Evolutionary conservation across 768 basidiomycete species (phyloP).

Genomic region (Lactifluus volemus): DNA sequence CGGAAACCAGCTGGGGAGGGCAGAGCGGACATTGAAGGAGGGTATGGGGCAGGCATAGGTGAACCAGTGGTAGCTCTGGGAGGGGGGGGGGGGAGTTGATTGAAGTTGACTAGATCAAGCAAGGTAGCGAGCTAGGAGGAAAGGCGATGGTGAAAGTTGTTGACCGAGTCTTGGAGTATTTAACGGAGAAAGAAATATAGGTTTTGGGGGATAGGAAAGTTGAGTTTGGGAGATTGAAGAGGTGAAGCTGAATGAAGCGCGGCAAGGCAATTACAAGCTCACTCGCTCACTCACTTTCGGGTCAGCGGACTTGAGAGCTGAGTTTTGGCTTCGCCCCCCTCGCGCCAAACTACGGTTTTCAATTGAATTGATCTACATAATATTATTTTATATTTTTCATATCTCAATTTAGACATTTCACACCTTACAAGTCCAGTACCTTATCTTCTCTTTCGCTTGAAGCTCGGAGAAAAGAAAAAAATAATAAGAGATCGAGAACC

Average conservation of each 20-base stretch:
- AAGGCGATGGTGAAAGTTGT: too few species aligned
- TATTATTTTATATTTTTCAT: neutral
- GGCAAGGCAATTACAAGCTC: neutral
- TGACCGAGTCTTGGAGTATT: neutral
- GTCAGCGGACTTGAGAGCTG: slow-evolving; percentile 16
- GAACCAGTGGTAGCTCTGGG: neutral
- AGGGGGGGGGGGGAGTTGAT: neutral
- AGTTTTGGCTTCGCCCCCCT: neutral
- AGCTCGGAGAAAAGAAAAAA: neutral
- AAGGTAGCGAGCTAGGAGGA: neutral
- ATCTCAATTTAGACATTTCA: neutral
- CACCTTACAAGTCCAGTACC: neutral
- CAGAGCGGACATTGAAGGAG: slow-evolving; percentile 5
- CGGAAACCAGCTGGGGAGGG: slow-evolving; percentile 3
- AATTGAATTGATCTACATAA: slow-evolving; percentile 4
- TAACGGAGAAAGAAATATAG: neutral
- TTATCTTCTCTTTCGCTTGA: neutral
- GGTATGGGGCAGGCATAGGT: slow-evolving; percentile 6
- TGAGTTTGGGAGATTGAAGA: neutral
- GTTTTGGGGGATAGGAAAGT: neutral
- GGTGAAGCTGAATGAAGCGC: neutral
- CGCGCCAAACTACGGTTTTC: neutral
- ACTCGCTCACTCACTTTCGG: too few species aligned
- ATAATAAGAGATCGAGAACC: neutral
- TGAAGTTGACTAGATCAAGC: neutral